Base-by-base conservation (phyloP, 2,329 filamentous ascomycete species). In the Cladorrhinum sp. region DNA sequence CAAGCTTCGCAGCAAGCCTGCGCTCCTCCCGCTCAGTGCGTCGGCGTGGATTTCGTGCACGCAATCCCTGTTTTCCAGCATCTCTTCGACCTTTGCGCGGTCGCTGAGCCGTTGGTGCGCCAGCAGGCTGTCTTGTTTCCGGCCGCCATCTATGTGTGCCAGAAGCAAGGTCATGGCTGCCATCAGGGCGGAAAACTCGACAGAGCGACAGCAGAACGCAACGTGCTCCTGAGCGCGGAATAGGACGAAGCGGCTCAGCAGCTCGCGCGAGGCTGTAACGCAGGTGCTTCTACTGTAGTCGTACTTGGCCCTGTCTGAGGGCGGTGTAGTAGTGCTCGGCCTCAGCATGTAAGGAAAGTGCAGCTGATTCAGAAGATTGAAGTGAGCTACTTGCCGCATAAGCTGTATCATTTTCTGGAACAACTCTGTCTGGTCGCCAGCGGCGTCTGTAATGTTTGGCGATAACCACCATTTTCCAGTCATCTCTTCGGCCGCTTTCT, bases 71-170 rank as follows among this genome's bases (percentile, higher is more conserved):
- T 66, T 70, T 28, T 73, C 69, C 2, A 74, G 67, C 2, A 68
- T 67, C 20, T 73, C 67, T 21, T 77, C 74, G 4, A 79, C 67
- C 62, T 74, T 70, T 1, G 69, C 75, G 6, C 75, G 71, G 63
- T 80, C 77, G 52, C 71, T 67, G 1, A 69, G 60, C 3, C 70
- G 69, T 59, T 79, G 77, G 61, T 79, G 75, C 5, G 69, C 70
- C 0, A 79, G 69, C 16, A 74, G 61, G 60, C 74, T 71, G 20
- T 66, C 62, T 9, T 64, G 61, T 21, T 58, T 66, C 59, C 71
- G 68, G 53, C 67, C 64, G 58, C 73, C 70, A 10, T n/a, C n/a
- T n/a, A 77, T 62, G 52, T 77, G 73, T 10, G 73, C 73, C 7
- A 78, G 65, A 3, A 75, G 30, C 2, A 79, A 66, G 3, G 75